Base-by-base conservation (phyloP, 768 basidiomycete species). In the Saitozyma podzolica region DNA sequence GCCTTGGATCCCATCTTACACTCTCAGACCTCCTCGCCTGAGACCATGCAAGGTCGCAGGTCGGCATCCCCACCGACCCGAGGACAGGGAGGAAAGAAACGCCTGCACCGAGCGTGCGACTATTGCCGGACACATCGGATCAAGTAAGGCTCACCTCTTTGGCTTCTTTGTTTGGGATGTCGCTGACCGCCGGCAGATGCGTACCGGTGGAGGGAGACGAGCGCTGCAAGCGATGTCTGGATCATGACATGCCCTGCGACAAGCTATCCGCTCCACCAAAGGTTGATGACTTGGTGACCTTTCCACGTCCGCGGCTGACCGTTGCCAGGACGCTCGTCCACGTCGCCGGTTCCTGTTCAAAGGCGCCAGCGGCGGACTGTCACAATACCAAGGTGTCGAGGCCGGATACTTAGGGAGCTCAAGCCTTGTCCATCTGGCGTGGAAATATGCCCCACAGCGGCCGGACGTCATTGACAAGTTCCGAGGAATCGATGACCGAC, bases 391-490 rank as follows among this genome's bases (percentile, higher is more conserved):
- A 50, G 64, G 64, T 10, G 19, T 47, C 20, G 64, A 66, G 40
- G 60, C 64, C 0, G 49, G 56, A 8, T 66, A 58, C 42, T 50
- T 66, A 8, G 64, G 64, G 16, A 53, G 56, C 39, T 61, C 64
- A 3, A 66, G 60, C 55, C 37, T 66, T 9, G 19, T 60, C 6
- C 19, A 42, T 6, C 29, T 62, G 19, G 52, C 51, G 3, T 60
- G 59, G 59, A 60, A 54, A 29, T 43, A 53, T 17, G 52, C 40
- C 17, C 59, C 59, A 2, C 59, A 54, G 17, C 39, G 41, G 11
- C 41, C 52, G 7, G 50, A 54, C 17, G 41, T 60, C 2, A 54
- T 53, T n/a, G 59, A 60, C 45, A 53, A 48, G 51, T 60, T 60
- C 41, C 50, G 45, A 17, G 41, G 40, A 10, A 52, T 60, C 10